phyloP scores from a whole-genome alignment of 2,329 filamentous ascomycete species.

The Alternaria brassicicola region DNA sequence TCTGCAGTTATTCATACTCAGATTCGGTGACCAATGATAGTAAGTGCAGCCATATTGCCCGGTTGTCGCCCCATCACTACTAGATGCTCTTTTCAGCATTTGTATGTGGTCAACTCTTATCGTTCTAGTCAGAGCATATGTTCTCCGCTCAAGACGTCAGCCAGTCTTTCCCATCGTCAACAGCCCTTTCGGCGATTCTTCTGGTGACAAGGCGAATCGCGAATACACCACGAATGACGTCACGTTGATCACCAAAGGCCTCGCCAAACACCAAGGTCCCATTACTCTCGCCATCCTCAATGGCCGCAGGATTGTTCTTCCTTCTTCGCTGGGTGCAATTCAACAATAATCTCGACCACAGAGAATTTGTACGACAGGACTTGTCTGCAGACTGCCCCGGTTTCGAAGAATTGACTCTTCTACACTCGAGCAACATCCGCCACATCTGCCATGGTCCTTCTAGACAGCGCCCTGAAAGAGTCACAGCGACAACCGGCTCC shows the following conservation, averaged over 20 bases:
- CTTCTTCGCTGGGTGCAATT: neutral
- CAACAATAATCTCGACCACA: neutral
- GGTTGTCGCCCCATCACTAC: neutral
- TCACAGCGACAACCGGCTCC: neutral
- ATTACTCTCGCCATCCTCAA: neutral
- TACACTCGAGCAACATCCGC: neutral
- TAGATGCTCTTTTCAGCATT: no score
- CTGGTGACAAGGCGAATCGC: neutral
- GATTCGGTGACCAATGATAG: neutral
- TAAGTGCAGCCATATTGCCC: neutral
- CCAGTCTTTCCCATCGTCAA: neutral
- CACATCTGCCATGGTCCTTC: neutral
- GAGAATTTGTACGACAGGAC: neutral
- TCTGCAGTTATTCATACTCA: neutral
- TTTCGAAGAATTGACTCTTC: neutral
- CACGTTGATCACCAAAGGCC: neutral
- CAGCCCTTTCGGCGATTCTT: neutral
- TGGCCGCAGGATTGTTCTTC: neutral
- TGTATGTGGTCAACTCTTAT: no score
- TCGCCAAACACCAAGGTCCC: neutral
- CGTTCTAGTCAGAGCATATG: no score
- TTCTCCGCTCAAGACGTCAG: neutral
- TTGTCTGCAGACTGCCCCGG: neutral
- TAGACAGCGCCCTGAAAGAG: conserved; percentile 3
- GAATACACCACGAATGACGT: neutral